phyloP scores from a whole-genome alignment of 176 grass and related monocot species.

The Carex cristatella region DNA sequence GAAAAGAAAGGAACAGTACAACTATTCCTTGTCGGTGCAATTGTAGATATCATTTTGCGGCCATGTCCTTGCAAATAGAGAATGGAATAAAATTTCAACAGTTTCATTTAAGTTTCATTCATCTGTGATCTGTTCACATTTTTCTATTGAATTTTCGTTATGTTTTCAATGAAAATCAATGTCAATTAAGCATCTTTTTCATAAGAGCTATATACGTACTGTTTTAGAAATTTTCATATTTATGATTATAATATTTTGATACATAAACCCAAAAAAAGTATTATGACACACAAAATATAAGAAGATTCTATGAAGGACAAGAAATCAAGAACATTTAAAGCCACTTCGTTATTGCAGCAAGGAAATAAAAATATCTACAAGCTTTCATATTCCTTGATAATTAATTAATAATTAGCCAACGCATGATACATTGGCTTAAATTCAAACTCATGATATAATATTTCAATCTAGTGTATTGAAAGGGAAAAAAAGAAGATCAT shows the following conservation, averaged over 20 bases:
- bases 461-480: neutral
- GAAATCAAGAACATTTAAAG: neutral
- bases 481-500: neutral
- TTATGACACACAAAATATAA: neutral
- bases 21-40: neutral
- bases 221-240: neutral
- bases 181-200: neutral
- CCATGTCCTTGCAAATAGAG: neutral
- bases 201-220: neutral
- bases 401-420: neutral
- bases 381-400: neutral
- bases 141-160: neutral
- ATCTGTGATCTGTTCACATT: neutral
- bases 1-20: neutral
- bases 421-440: neutral
- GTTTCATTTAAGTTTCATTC: neutral
- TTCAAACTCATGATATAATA: neutral
- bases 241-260: neutral
- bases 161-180: neutral
- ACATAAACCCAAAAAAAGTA: neutral
- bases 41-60: neutral
- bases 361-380: neutral
- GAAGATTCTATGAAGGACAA: neutral
- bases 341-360: neutral
- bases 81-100: slow-evolving; percentile 5